phyloP scores from a whole-genome alignment of 345 rosid genomes.

The Brassica carinata region DNA sequence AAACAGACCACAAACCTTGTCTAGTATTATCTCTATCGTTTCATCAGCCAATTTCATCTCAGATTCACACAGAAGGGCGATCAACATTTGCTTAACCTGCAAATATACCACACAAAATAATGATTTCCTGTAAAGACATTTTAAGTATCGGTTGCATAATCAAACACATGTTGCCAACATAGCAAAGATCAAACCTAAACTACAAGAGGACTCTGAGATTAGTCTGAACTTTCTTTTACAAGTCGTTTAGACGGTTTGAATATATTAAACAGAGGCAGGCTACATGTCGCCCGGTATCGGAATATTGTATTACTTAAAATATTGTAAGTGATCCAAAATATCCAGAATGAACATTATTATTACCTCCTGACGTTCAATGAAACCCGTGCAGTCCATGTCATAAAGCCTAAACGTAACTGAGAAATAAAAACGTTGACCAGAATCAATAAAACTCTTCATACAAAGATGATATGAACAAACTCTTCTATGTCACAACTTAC shows the following conservation, averaged over 20 bases:
- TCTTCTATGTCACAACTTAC: conserved; percentile 51
- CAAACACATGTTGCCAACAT: conserved; percentile 8
- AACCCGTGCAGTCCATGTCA: conserved; percentile 87
- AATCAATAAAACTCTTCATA: conserved; percentile 27
- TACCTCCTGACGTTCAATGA: conserved; percentile 97
- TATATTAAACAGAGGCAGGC: background rate
- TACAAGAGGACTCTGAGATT: background rate
- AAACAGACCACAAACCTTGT: conserved; percentile 59
- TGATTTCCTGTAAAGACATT: background rate
- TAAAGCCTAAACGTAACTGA: conserved; percentile 97
- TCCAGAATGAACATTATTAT: background rate
- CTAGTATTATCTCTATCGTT: conserved; percentile 90
- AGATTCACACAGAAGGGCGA: conserved; percentile 95
- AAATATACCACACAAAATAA: conserved; percentile 11
- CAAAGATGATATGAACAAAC: background rate
- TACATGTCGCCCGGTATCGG: background rate
- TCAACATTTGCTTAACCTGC: conserved; percentile 98
- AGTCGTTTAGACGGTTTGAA: background rate
- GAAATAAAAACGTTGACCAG: background rate
- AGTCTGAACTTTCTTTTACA: background rate
- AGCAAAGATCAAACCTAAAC: background rate
- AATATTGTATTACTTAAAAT: background rate
- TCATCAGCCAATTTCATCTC: conserved; percentile 97
- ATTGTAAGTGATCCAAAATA: background rate
- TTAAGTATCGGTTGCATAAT: background rate